A percentile compares a stretch with the other conserved stretches of the same genome.
These are phyloP conservation scores for Ophiostoma angusticollis DNA, from an alignment of 2,329 filamentous ascomycete genomes.

Conservation along the genomic window DNA sequence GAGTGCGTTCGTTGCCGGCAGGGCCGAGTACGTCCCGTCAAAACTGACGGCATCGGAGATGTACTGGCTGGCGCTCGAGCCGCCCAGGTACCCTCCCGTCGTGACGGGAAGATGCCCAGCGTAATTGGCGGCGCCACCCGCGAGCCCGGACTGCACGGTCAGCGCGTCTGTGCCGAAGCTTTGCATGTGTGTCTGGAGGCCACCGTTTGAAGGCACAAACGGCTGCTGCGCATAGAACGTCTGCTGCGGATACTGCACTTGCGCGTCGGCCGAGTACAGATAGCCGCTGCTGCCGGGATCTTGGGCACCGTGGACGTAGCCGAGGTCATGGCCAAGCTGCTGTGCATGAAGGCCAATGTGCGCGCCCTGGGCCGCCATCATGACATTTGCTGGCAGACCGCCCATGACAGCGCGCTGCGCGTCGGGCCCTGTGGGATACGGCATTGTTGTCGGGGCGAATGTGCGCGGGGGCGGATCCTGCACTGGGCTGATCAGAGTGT, in stretches of 20 bases:
- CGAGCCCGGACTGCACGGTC: slow-evolving; percentile 11
- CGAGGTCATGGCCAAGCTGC: slow-evolving; percentile 10
- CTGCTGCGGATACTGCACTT: slow-evolving; percentile 12
- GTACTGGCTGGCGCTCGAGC: slow-evolving; percentile 18
- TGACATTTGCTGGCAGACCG: slow-evolving; percentile 7
- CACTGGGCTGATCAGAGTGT: slow-evolving; percentile 56
- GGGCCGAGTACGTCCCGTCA: slow-evolving; percentile 22
- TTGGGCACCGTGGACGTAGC: slow-evolving; percentile 11
- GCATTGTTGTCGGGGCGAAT: slow-evolving; percentile 16
- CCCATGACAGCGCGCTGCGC: slow-evolving; percentile 3
- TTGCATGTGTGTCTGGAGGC: slow-evolving; percentile 12
- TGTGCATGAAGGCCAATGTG: neutral
- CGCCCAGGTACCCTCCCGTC: slow-evolving; percentile 12
- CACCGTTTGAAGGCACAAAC: slow-evolving; percentile 4
- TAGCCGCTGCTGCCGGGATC: slow-evolving; percentile 9
- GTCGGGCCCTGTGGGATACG: slow-evolving; percentile 16
- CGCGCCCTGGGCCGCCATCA: neutral
- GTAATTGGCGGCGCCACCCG: slow-evolving; percentile 15
- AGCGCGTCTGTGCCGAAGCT: slow-evolving; percentile 13
- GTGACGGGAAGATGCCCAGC: slow-evolving; percentile 20
- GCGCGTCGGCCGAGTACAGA: slow-evolving; percentile 8
- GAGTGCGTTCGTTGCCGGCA: slow-evolving; percentile 21
- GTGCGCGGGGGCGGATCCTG: slow-evolving; percentile 39
- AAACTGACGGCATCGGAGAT: slow-evolving; percentile 20
- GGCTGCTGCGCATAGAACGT: slow-evolving; percentile 9